These are phyloP conservation scores for Dipteronia dyeriana DNA, from an alignment of 345 rosid genomes.

Conservation along the genomic window DNA sequence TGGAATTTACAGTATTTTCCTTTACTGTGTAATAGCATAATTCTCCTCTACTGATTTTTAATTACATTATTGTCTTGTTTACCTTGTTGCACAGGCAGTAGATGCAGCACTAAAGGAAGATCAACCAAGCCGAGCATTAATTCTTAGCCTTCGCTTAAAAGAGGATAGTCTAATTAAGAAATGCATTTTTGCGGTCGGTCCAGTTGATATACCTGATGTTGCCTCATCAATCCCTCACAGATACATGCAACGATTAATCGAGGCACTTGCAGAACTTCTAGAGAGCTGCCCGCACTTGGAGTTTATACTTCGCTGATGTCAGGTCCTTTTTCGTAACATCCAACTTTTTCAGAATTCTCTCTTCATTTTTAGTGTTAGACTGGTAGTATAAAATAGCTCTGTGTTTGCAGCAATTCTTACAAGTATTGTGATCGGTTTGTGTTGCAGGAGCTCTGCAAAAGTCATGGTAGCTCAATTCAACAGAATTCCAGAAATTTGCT, in stretches of 20 bases:
- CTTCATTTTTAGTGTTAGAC: not conserved
- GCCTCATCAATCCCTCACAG: constrained; percentile 59
- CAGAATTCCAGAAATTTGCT: constrained; percentile 76
- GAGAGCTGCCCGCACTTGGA: constrained; percentile 91
- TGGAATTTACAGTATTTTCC: not conserved
- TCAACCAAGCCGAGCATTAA: constrained; percentile 69
- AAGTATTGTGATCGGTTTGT: constrained; percentile 3
- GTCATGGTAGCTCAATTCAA: constrained; percentile 78
- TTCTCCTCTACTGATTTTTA: not conserved
- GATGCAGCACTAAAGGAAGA: constrained; percentile 67
- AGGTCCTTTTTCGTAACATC: constrained; percentile 42
- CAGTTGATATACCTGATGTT: constrained; percentile 63
- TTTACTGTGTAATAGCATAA: not conserved
- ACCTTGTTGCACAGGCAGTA: constrained; percentile 55
- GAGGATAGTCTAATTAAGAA: constrained; percentile 78
- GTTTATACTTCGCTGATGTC: constrained; percentile 85
- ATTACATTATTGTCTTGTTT: not conserved
- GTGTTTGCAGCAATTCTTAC: not conserved
- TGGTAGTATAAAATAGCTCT: not conserved
- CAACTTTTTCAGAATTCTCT: not conserved
- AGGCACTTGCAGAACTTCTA: constrained; percentile 76
- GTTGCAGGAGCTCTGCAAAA: constrained; percentile 78
- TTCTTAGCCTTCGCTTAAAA: constrained; percentile 88
- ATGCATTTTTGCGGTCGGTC: constrained; percentile 76
- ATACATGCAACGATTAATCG: constrained; percentile 81